phyloP scores from a whole-genome alignment of 75 land plant genomes.

The Picea glauca region DNA sequence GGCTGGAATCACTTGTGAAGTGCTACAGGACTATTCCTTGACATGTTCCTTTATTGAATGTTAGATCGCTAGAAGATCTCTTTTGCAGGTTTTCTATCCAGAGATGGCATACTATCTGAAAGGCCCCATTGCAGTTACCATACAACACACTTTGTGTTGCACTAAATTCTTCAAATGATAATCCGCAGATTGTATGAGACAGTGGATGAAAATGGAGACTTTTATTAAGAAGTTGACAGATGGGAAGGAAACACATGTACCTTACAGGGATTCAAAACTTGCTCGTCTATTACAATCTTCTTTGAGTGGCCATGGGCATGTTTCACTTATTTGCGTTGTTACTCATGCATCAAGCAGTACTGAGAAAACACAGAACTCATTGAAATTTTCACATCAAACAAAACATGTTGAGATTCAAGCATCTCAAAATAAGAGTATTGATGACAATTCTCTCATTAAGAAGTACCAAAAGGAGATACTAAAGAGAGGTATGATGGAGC shows the following conservation, averaged over 20 bases:
- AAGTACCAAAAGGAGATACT: slow-evolving; percentile 88
- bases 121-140: too few species aligned
- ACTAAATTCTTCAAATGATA: background rate
- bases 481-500: slow-evolving; percentile 44
- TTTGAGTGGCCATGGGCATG: slow-evolving; percentile 96
- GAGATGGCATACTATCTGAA: too few species aligned
- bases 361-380: slow-evolving; percentile 88
- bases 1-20: background rate
- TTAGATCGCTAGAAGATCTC: slow-evolving; percentile 56
- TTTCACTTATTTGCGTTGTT: slow-evolving; percentile 90
- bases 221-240: slow-evolving; percentile 96
- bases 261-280: slow-evolving; percentile 96
- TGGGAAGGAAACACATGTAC: slow-evolving; percentile 94
- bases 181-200: background rate
- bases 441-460: slow-evolving; percentile 89
- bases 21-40: slow-evolving; percentile 1
- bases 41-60: slow-evolving; percentile 19
- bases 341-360: slow-evolving; percentile 89
- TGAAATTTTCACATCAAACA: slow-evolving; percentile 89
- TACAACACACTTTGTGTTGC: too few species aligned
- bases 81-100: too few species aligned
- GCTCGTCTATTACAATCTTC: slow-evolving; percentile 97
- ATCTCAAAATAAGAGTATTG: slow-evolving; percentile 83
- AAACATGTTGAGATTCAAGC: slow-evolving; percentile 84
- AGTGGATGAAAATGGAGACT: background rate